Evolutionary conservation across 2,329 filamentous ascomycete genomes (phyloP).

Genomic region (Scytalidium sp.): DNA sequence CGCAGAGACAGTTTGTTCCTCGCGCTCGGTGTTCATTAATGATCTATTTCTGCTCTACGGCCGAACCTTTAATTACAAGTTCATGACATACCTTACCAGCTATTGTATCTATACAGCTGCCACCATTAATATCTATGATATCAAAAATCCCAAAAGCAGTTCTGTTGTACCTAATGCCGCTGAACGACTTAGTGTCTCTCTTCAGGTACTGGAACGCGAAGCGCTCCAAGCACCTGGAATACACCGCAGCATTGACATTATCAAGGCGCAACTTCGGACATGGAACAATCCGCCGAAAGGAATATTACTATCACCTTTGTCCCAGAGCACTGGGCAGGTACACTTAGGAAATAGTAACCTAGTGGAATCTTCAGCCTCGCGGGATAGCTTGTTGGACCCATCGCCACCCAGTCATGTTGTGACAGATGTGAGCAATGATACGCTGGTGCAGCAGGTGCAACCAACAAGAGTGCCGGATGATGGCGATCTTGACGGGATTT

Average conservation of each 20-base stretch:
- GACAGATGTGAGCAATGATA: neutral
- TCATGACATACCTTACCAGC: slow-evolving; percentile 16
- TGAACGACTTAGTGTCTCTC: neutral
- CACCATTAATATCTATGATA: slow-evolving; percentile 15
- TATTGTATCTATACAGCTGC: slow-evolving; percentile 20
- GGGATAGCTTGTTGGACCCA: neutral
- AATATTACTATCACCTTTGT: neutral
- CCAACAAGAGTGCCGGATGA: too few relatives aligned
- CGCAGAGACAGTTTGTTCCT: slow-evolving; percentile 10
- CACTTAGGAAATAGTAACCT: neutral
- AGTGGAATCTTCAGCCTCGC: neutral
- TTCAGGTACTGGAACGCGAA: neutral
- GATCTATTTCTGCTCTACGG: slow-evolving; percentile 14
- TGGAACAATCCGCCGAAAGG: neutral
- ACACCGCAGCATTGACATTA: neutral
- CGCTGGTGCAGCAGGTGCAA: neutral
- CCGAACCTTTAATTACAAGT: slow-evolving; percentile 13
- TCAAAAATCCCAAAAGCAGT: slow-evolving; percentile 3
- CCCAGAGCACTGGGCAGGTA: neutral
- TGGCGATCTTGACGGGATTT: neutral
- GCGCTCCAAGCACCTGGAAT: neutral
- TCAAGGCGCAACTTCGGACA: neutral
- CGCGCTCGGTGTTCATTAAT: slow-evolving; percentile 11
- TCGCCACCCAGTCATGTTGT: neutral
- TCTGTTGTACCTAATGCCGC: neutral